A percentile compares a stretch with the other conserved stretches of the same genome.
phyloP scores from a whole-genome alignment of 2,329 filamentous ascomycete species.

The Sporothrix euskadiensis region DNA sequence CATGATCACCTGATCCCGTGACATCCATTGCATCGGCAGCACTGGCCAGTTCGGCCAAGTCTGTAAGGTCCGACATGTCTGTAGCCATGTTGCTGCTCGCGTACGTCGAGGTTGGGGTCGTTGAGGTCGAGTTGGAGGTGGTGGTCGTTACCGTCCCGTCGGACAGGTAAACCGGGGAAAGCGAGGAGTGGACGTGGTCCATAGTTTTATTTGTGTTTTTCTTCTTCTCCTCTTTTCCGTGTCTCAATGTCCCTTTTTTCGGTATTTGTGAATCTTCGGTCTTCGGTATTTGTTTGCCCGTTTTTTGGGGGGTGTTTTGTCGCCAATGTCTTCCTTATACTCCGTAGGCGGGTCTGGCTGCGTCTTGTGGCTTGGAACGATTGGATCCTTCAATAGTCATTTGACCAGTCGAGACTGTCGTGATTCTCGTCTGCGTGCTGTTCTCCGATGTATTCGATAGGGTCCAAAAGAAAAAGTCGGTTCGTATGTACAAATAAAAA shows the following conservation, averaged over 20 bases:
- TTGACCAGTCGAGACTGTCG: background rate
- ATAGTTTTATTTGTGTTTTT: background rate
- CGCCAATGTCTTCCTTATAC: background rate
- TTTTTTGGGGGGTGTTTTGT: background rate
- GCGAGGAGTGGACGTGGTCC: background rate
- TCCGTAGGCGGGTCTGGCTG: background rate
- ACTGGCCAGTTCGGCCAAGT: background rate
- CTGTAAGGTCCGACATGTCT: background rate
- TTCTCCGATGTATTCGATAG: background rate
- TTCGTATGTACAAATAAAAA: too few relatives aligned
- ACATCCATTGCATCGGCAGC: background rate
- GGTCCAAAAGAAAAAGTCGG: too few relatives aligned
- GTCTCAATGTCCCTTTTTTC: too few relatives aligned
- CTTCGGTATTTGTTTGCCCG: background rate
- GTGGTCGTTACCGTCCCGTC: background rate
- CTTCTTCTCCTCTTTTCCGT: background rate
- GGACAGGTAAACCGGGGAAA: constrained; percentile 1
- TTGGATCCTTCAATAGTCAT: background rate
- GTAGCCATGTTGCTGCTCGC: background rate
- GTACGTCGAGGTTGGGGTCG: background rate
- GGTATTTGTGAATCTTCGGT: background rate
- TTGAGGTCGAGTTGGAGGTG: background rate
- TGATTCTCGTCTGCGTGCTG: background rate
- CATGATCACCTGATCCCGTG: background rate
- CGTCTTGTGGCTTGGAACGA: too few relatives aligned